phyloP scores from a whole-genome alignment of 2,329 filamentous ascomycete genomes.

The Sporothrix humicola region DNA sequence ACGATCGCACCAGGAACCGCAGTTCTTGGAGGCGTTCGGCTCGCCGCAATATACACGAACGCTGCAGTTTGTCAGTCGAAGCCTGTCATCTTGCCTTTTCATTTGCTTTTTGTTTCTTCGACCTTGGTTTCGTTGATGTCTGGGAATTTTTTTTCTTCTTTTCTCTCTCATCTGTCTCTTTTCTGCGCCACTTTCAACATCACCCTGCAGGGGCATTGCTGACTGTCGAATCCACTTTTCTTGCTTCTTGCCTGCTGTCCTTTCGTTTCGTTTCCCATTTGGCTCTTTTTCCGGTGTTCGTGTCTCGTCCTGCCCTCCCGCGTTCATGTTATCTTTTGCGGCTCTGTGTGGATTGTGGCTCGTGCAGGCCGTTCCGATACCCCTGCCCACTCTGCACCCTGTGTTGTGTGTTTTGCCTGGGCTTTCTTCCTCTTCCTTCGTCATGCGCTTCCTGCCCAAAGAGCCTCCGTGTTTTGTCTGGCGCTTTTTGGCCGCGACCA shows the following conservation, averaged over 20 bases:
- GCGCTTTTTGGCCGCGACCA: constrained; percentile 29
- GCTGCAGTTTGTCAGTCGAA: too few relatives aligned
- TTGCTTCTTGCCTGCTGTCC: not conserved
- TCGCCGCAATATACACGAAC: too few relatives aligned
- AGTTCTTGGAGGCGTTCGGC: not conserved
- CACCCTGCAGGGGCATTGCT: constrained; percentile 7
- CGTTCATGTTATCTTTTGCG: not conserved
- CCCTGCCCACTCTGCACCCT: not conserved
- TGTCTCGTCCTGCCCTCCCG: not conserved
- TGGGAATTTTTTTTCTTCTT: not conserved
- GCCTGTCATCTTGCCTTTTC: too few relatives aligned
- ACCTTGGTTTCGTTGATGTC: too few relatives aligned
- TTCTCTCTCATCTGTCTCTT: not conserved
- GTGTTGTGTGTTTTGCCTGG: not conserved
- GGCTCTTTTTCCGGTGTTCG: not conserved
- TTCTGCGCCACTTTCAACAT: not conserved
- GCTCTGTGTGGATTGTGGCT: constrained; percentile 21
- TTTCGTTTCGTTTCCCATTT: constrained; percentile 1
- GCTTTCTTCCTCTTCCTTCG: not conserved
- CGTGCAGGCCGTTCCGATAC: not conserved
- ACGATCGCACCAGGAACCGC: not conserved
- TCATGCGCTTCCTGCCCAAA: not conserved
- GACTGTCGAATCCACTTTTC: not conserved
- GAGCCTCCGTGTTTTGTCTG: constrained; percentile 28
- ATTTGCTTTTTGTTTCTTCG: too few relatives aligned